A percentile compares a stretch with the other conserved stretches of the same genome.
phyloP scores from a whole-genome alignment of 805 yeast species.

The Blastobotrys muscicola region DNA sequence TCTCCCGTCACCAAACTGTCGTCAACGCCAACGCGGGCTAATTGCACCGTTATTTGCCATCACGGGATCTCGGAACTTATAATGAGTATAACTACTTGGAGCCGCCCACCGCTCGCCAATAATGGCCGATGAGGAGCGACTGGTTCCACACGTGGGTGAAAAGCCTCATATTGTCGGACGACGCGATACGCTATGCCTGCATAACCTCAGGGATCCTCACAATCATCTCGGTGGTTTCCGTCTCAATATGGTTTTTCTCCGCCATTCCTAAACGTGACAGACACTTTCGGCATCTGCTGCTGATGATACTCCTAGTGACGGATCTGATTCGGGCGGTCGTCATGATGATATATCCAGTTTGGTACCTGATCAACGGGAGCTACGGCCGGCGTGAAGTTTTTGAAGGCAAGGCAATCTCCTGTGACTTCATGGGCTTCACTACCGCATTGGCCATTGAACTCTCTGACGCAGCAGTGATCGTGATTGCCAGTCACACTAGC shows the following conservation, averaged over 20 bases:
- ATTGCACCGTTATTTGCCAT: too few relatives aligned
- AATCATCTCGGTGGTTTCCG: conserved; percentile 8
- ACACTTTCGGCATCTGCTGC: conserved; percentile 37
- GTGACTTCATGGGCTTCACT: conserved; percentile 66
- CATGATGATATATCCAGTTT: conserved; percentile 53
- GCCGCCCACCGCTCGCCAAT: too few relatives aligned
- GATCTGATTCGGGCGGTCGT: conserved; percentile 66
- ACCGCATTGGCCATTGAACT: conserved; percentile 74
- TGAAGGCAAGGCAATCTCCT: conserved; percentile 40
- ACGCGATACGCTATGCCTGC: too few relatives aligned
- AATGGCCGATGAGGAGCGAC: too few relatives aligned
- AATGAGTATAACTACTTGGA: too few relatives aligned
- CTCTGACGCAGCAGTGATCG: conserved; percentile 69
- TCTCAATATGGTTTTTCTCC: conserved; percentile 10
- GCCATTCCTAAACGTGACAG: neutral
- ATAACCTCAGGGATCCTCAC: conserved; percentile 1
- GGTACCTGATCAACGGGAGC: conserved; percentile 29
- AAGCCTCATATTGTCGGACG: too few relatives aligned
- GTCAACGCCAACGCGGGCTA: too few relatives aligned
- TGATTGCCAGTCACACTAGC: conserved; percentile 75
- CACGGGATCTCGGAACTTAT: too few relatives aligned
- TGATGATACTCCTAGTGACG: conserved; percentile 51
- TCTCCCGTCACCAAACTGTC: too few relatives aligned
- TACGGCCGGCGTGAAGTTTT: conserved; percentile 29
- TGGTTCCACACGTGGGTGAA: too few relatives aligned